Conservation (phyloP, 768 basidiomycete species). For the Filobasidium wieringae region DNA sequence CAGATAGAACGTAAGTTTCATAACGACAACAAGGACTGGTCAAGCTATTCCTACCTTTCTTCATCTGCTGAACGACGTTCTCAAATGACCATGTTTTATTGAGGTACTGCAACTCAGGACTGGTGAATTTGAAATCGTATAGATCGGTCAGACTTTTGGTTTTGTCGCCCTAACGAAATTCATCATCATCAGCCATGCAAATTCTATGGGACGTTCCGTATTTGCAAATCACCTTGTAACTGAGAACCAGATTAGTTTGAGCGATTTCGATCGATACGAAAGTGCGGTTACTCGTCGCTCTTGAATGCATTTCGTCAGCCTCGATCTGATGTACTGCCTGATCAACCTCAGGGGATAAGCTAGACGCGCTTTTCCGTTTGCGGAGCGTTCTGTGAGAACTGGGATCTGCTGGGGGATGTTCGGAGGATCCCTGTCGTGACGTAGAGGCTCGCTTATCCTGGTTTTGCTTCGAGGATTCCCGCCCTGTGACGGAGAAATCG, state of each 20-base stretch:
- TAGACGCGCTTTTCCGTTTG: too few species aligned
- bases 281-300: conserved; percentile 63
- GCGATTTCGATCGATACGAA: conserved; percentile 66
- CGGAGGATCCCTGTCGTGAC: too few species aligned
- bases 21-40: neutral
- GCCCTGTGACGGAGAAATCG: neutral
- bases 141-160: conserved; percentile 36
- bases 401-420: neutral
- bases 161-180: conserved; percentile 23
- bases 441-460: too few species aligned
- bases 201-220: neutral
- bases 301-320: conserved; percentile 43
- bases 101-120: conserved; percentile 60
- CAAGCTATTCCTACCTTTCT: conserved; percentile 20
- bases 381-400: neutral
- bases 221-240: conserved; percentile 46
- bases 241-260: conserved; percentile 52
- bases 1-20: neutral
- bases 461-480: neutral
- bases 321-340: conserved; percentile 12
- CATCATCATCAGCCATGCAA: conserved; percentile 43
- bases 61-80: conserved; percentile 36
- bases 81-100: conserved; percentile 38
- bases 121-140: conserved; percentile 74
- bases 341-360: neutral